Conservation (phyloP, 2,329 filamentous ascomycete genomes). For the Alternaria dauci region DNA sequence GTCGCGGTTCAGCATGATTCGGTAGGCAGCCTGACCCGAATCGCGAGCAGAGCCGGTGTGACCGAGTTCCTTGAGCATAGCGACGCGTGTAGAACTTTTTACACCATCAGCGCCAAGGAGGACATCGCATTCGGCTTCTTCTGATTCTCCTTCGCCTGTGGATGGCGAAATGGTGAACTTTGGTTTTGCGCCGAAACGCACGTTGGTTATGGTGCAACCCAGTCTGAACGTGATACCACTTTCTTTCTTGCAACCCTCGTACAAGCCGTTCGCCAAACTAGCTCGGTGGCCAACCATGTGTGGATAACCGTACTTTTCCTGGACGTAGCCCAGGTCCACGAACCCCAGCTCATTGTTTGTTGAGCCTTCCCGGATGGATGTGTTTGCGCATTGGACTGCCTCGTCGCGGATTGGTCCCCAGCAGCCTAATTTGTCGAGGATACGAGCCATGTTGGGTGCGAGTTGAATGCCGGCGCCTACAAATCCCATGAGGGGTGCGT, state of each 20-base stretch:
- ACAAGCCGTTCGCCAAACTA: constrained; percentile 73
- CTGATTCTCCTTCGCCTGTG: constrained; percentile 61
- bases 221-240: constrained; percentile 73
- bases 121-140: constrained; percentile 60
- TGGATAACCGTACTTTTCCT: constrained; percentile 73
- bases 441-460: constrained; percentile 81
- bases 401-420: constrained; percentile 76
- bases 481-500: constrained; percentile 76
- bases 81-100: constrained; percentile 57
- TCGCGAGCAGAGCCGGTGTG: constrained; percentile 67
- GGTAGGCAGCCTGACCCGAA: constrained; percentile 79
- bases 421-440: constrained; percentile 75
- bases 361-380: constrained; percentile 77
- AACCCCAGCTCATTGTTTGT: constrained; percentile 74
- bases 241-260: constrained; percentile 72
- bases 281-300: constrained; percentile 83
- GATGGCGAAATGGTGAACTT: constrained; percentile 66
- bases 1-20: constrained; percentile 76
- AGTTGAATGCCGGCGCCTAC: constrained; percentile 87
- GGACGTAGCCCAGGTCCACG: constrained; percentile 73
- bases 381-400: constrained; percentile 74
- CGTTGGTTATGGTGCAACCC: constrained; percentile 62
- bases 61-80: constrained; percentile 64
- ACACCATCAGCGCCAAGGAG: constrained; percentile 59
- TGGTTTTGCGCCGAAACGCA: constrained; percentile 66